Percentiles rank a stretch among this genome's conserved stretches.
phyloP scores from a whole-genome alignment of 1,139 yeast genomes.

The Candida tropicalis region DNA sequence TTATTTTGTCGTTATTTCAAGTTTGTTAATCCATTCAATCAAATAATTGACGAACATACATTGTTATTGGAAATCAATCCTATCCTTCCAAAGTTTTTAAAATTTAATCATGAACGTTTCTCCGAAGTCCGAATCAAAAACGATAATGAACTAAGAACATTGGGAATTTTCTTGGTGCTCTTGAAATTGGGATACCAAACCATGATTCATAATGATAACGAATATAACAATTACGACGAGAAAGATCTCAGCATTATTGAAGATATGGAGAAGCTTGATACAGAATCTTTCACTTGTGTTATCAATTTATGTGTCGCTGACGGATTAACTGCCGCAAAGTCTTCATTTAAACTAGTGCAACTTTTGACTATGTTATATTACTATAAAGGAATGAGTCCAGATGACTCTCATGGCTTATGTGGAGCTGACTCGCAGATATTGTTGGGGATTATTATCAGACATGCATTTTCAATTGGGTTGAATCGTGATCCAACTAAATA shows the following conservation, averaged over 20 bases:
- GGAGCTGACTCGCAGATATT: slow-evolving; percentile 45
- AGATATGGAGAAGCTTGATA: slow-evolving; percentile 28
- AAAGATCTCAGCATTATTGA: slow-evolving; percentile 32
- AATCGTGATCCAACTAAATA: slow-evolving; percentile 45
- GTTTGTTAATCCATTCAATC: slow-evolving; percentile 44
- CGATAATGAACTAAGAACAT: slow-evolving; percentile 34
- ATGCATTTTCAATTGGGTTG: slow-evolving; percentile 47
- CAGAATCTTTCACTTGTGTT: slow-evolving; percentile 28
- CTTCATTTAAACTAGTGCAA: slow-evolving; percentile 39
- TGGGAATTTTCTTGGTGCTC: slow-evolving; percentile 36
- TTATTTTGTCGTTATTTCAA: slow-evolving; percentile 42
- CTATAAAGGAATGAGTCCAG: slow-evolving; percentile 43
- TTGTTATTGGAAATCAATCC: slow-evolving; percentile 29
- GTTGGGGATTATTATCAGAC: slow-evolving; percentile 40
- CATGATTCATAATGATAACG: slow-evolving; percentile 39
- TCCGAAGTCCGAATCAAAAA: slow-evolving; percentile 27
- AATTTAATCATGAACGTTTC: slow-evolving; percentile 23
- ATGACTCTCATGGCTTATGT: slow-evolving; percentile 48
- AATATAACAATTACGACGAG: slow-evolving; percentile 29
- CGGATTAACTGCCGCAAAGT: slow-evolving; percentile 28
- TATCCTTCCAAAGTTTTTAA: slow-evolving; percentile 33
- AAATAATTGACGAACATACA: slow-evolving; percentile 36
- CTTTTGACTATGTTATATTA: slow-evolving; percentile 34
- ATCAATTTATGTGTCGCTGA: slow-evolving; percentile 38
- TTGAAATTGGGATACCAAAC: slow-evolving; percentile 44